phyloP scores from a whole-genome alignment of 1,284 basidiomycete genomes.

The Trichosporon sp. region DNA sequence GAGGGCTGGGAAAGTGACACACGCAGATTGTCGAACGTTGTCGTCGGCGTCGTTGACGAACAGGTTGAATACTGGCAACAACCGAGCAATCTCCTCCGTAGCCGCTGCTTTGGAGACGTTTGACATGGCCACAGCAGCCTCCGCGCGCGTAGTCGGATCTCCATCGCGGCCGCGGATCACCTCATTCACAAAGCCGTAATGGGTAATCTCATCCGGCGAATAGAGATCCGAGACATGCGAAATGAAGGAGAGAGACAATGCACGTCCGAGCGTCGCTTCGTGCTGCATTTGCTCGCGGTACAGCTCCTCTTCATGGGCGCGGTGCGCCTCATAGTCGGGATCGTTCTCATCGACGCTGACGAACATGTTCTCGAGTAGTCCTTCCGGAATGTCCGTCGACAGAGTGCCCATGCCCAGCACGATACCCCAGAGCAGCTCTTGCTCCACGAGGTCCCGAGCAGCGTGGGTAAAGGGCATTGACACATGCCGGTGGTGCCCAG shows the following conservation, averaged over 20 bases:
- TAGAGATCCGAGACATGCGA: constrained; percentile 57
- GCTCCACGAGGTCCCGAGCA: constrained; percentile 63
- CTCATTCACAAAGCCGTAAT: constrained; percentile 68
- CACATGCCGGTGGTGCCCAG: constrained; percentile 43
- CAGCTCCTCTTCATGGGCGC: constrained; percentile 23
- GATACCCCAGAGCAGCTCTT: constrained; percentile 74
- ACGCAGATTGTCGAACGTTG: constrained; percentile 83
- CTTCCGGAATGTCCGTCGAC: constrained; percentile 52
- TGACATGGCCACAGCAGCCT: constrained; percentile 83
- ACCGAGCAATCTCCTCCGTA: constrained; percentile 59
- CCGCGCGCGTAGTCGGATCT: constrained; percentile 74
- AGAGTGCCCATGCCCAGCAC: constrained; percentile 80
- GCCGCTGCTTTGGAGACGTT: constrained; percentile 79
- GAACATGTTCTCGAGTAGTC: constrained; percentile 26
- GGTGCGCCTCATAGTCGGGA: constrained; percentile 11
- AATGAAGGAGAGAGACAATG: constrained; percentile 89
- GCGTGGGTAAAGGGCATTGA: constrained; percentile 53
- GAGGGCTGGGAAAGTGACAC: constrained; percentile 78
- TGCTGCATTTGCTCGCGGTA: constrained; percentile 46
- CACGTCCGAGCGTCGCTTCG: constrained; percentile 77
- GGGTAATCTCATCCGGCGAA: constrained; percentile 58
- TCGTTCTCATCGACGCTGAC: constrained; percentile 8
- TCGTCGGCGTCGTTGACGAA: constrained; percentile 67
- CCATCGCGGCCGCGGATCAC: constrained; percentile 73
- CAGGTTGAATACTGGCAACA: constrained; percentile 72